A percentile compares a stretch with the other conserved stretches of the same genome.
Conservation (phyloP, 495 filamentous ascomycete species). For the Penicillium canescens region DNA sequence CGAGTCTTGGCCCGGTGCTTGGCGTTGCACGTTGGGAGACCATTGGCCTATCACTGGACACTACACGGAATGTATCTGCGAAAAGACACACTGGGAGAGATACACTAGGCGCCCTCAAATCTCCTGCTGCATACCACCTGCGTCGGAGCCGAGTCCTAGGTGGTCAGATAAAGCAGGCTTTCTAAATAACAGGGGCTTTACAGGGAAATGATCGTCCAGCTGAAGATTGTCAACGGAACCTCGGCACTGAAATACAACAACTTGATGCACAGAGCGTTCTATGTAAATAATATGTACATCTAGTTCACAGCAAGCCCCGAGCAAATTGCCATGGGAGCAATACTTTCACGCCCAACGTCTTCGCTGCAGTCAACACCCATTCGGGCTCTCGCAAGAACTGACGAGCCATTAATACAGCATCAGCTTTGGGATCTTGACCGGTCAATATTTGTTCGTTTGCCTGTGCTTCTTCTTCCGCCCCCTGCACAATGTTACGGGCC, state of each 20-base stretch:
- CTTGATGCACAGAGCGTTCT: not conserved
- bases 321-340: constrained; percentile 55
- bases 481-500: constrained; percentile 59
- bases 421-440: constrained; percentile 49
- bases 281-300: not conserved
- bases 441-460: constrained; percentile 36
- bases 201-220: not conserved
- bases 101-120: not conserved
- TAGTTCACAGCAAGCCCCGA: constrained; percentile 10
- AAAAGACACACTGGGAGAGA: not conserved
- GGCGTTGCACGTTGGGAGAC: constrained; percentile 18
- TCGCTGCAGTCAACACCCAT: constrained; percentile 61
- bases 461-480: constrained; percentile 46
- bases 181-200: not conserved
- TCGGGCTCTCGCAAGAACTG: constrained; percentile 69
- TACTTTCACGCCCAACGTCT: constrained; percentile 58
- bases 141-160: not conserved
- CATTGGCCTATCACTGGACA: not conserved
- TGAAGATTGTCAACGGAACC: not conserved
- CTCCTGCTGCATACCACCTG: not conserved
- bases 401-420: constrained; percentile 62
- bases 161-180: too few species aligned
- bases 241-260: not conserved
- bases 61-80: not conserved
- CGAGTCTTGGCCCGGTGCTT: constrained; percentile 18